Conservation (phyloP, 805 yeast genomes). For the Wickerhamiella occidentalis region DNA sequence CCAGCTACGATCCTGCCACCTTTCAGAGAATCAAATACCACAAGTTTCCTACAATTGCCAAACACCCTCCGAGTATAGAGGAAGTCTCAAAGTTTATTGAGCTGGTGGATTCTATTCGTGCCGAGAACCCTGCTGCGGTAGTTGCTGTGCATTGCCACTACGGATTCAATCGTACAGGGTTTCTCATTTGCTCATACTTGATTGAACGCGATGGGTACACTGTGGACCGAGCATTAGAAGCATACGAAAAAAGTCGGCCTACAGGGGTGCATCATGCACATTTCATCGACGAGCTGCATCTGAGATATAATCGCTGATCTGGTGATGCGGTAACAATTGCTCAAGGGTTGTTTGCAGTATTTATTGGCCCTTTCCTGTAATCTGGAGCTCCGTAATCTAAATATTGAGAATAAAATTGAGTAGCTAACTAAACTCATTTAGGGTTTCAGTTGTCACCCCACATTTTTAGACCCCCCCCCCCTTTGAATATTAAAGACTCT, state of each 20-base stretch:
- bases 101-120: conserved; percentile 35
- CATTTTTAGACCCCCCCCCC: neutral
- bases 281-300: conserved; percentile 58
- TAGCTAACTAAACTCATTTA: neutral
- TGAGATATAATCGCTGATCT: conserved; percentile 35
- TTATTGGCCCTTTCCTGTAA: too few relatives aligned
- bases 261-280: conserved; percentile 74
- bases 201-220: conserved; percentile 48
- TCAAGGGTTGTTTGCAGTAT: too few relatives aligned
- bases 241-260: conserved; percentile 43
- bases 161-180: conserved; percentile 72
- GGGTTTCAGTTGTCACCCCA: conserved; percentile 2
- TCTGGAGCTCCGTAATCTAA: too few relatives aligned
- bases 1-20: conserved; percentile 54
- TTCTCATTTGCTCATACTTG: conserved; percentile 54
- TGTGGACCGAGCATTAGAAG: conserved; percentile 51
- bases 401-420: neutral
- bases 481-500: neutral
- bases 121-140: conserved; percentile 40
- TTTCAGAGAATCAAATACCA: conserved; percentile 45
- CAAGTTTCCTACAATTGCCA: conserved; percentile 68
- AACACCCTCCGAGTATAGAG: conserved; percentile 54
- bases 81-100: conserved; percentile 47
- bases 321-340: neutral
- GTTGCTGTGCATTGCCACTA: conserved; percentile 70